phyloP scores from a whole-genome alignment of 2,329 filamentous ascomycete species.

The Emericellopsis atlantica region DNA sequence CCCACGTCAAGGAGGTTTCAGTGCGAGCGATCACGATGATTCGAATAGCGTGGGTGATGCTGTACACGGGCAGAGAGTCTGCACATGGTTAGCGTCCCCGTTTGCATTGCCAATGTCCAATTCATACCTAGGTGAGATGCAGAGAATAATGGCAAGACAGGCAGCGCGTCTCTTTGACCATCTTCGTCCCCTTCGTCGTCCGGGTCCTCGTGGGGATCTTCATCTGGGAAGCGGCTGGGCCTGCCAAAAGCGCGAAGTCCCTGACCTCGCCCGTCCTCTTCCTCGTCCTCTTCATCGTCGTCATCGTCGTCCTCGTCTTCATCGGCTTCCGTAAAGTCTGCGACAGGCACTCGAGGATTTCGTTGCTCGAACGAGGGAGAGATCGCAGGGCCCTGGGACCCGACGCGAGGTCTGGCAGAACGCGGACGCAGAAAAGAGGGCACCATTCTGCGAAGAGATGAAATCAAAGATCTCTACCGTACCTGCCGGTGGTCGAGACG shows the following conservation, averaged over 20 bases:
- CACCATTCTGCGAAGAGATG: conserved; percentile 11
- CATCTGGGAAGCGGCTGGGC: conserved; percentile 3
- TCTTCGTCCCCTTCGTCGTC: conserved; percentile 23
- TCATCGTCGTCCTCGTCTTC: conserved; percentile 32
- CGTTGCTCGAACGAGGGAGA: conserved; percentile 5
- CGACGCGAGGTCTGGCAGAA: conserved; percentile 18
- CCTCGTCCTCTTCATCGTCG: conserved; percentile 26
- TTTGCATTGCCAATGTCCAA: neutral
- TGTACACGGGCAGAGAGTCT: conserved; percentile 84
- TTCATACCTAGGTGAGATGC: conserved; percentile 58
- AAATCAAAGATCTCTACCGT: conserved; percentile 17
- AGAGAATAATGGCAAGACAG: conserved; percentile 65
- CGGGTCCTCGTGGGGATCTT: neutral
- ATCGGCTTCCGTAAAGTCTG: conserved; percentile 53
- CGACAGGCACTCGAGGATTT: conserved; percentile 37
- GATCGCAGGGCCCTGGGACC: conserved; percentile 6
- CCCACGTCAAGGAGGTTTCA: conserved; percentile 88
- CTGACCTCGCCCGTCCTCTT: conserved; percentile 4
- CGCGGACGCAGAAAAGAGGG: conserved; percentile 15
- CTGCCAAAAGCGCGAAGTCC: neutral
- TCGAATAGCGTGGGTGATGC: conserved; percentile 79
- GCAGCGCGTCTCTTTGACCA: conserved; percentile 14
- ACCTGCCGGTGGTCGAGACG: neutral
- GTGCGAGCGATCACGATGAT: conserved; percentile 73
- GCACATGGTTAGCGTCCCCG: conserved; percentile 1